Conservation (phyloP, 768 basidiomycete species). For the Pulveroboletus sp. region DNA sequence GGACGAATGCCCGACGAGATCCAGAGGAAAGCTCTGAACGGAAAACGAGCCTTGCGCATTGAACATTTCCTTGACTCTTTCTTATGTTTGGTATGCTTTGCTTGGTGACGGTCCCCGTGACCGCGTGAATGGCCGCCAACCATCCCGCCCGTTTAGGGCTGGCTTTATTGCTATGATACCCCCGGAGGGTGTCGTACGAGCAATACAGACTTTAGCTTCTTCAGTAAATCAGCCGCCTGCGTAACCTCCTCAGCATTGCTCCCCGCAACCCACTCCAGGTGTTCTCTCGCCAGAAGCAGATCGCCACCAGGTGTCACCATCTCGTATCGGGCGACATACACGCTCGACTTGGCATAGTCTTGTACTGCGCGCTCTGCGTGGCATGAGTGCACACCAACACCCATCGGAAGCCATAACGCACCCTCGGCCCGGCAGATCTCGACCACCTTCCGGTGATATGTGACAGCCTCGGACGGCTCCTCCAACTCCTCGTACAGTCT, state of each 20-base stretch:
- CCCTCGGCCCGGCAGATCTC: constrained; percentile 55
- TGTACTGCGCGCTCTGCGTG: constrained; percentile 55
- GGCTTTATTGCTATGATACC: constrained; percentile 11
- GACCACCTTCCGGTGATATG: constrained; percentile 77
- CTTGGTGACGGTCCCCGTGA: constrained; percentile 33
- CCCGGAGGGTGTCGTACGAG: constrained; percentile 14
- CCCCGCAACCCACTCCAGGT: constrained; percentile 64
- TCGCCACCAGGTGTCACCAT: constrained; percentile 59
- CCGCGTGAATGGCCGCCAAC: constrained; percentile 29
- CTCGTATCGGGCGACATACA: constrained; percentile 81
- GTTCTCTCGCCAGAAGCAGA: constrained; percentile 64
- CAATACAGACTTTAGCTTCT: constrained; percentile 42
- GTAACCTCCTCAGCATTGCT: constrained; percentile 83
- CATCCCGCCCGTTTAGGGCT: constrained; percentile 28
- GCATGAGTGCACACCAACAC: constrained; percentile 11
- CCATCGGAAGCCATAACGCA: constrained; percentile 22
- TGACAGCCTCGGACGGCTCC: constrained; percentile 63
- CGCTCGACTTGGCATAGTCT: constrained; percentile 79
- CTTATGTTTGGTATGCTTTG: constrained; percentile 38
- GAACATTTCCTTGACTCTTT: constrained; percentile 33
- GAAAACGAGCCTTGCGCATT: constrained; percentile 25
- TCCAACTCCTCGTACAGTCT: constrained; percentile 62
- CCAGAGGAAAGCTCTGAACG: constrained; percentile 26
- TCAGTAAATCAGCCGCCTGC: constrained; percentile 67
- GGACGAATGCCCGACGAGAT: constrained; percentile 10